Conservation (phyloP, 345 rosid species). For the Passiflora organensis region DNA sequence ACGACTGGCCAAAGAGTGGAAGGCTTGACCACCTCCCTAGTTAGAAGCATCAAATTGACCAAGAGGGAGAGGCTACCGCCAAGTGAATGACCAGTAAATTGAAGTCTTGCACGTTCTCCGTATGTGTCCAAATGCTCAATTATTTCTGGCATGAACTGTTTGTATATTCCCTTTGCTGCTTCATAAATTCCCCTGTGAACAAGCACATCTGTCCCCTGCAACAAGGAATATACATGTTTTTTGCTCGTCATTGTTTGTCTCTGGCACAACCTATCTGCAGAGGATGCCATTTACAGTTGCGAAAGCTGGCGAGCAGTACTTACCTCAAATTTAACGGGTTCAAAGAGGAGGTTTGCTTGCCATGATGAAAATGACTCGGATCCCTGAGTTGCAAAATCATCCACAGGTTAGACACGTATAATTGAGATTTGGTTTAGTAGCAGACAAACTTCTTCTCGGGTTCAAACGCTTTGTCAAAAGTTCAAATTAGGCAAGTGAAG, state of each 20-base stretch:
- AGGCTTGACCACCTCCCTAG: conserved; percentile 48
- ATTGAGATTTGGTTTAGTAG: not conserved
- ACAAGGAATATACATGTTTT: not conserved
- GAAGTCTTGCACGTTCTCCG: conserved; percentile 72
- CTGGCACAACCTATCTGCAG: not conserved
- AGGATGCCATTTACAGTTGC: not conserved
- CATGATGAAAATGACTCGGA: conserved; percentile 88
- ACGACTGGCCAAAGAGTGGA: conserved; percentile 59
- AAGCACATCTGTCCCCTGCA: conserved; percentile 65
- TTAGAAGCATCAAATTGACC: conserved; percentile 64
- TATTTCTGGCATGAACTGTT: conserved; percentile 73
- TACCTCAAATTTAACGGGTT: conserved; percentile 86
- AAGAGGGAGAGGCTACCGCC: conserved; percentile 88
- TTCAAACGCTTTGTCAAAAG: too few species aligned
- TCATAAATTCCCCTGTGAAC: conserved; percentile 95
- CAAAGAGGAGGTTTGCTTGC: conserved; percentile 90
- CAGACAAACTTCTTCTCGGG: too few species aligned
- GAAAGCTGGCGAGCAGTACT: conserved; percentile 7
- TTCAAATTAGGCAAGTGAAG: not conserved
- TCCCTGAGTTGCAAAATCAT: conserved; percentile 41
- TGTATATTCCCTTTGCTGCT: conserved; percentile 85
- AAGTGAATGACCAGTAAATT: conserved; percentile 87
- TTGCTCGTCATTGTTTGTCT: too few species aligned
- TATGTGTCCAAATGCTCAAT: conserved; percentile 49
- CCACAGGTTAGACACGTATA: not conserved